Evolutionary conservation across 73 alveolate species (phyloP).

Genomic region (Uronychia setigera): DNA sequence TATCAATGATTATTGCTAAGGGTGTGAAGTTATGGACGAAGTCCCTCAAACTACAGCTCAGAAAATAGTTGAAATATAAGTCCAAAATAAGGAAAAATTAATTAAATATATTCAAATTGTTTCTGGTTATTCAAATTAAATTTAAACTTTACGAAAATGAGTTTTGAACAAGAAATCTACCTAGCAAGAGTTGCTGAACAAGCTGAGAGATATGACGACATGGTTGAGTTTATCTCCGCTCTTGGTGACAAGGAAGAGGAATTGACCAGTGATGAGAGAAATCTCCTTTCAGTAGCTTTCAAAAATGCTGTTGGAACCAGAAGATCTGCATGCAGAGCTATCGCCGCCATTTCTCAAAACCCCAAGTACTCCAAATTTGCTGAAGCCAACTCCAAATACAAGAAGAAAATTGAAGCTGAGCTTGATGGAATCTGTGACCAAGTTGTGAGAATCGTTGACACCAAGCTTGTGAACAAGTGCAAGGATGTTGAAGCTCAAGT

Average conservation of each 20-base stretch:
- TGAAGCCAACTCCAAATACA: constrained; percentile 73
- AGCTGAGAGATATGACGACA: constrained; percentile 85
- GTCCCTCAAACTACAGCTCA: too few species aligned
- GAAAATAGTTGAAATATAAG: too few species aligned
- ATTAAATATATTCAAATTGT: too few species aligned
- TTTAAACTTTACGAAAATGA: too few species aligned
- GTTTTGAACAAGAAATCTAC: constrained; percentile 61
- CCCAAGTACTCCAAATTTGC: constrained; percentile 57
- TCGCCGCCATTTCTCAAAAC: constrained; percentile 69
- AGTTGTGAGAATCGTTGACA: constrained; percentile 69
- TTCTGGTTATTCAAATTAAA: too few species aligned
- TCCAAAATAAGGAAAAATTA: too few species aligned
- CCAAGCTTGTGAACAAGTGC: constrained; percentile 66
- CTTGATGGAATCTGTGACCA: constrained; percentile 73
- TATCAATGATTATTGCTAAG: too few species aligned
- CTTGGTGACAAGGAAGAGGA: constrained; percentile 68
- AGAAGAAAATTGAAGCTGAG: constrained; percentile 79
- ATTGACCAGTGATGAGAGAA: constrained; percentile 85
- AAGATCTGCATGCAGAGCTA: constrained; percentile 88
- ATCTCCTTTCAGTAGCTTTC: constrained; percentile 84
- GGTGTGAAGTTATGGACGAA: too few species aligned
- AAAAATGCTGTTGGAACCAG: constrained; percentile 86
- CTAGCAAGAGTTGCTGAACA: constrained; percentile 80
- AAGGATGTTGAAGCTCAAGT: constrained; percentile 77
- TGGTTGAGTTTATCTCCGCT: constrained; percentile 78